phyloP scores from a whole-genome alignment of 495 filamentous ascomycete genomes.

The Trichoderma orchidacearum region DNA sequence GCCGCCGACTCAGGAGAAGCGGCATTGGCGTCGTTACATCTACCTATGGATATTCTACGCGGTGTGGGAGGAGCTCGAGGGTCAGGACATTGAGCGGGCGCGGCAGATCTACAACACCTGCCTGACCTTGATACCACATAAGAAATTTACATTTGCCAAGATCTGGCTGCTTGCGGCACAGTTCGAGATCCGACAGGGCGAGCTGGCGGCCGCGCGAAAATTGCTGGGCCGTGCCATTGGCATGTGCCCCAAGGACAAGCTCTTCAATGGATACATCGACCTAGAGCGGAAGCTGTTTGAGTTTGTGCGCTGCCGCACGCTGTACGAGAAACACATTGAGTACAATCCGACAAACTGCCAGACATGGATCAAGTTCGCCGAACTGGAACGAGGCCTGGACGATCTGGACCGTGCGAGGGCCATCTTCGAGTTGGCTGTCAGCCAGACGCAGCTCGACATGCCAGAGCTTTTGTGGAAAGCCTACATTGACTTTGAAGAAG shows the following conservation, averaged over 20 bases:
- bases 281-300: conserved; percentile 86
- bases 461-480: conserved; percentile 93
- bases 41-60: conserved; percentile 98
- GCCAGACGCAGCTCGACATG: conserved; percentile 84
- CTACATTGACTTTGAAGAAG: conserved; percentile 97
- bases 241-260: conserved; percentile 87
- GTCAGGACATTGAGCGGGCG: conserved; percentile 65
- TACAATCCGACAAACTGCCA: conserved; percentile 81
- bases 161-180: conserved; percentile 89
- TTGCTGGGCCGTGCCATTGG: conserved; percentile 81
- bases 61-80: conserved; percentile 80
- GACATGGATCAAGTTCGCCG: conserved; percentile 91
- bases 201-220: conserved; percentile 70
- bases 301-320: conserved; percentile 74
- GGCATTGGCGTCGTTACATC: conserved; percentile 94
- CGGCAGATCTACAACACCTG: conserved; percentile 85
- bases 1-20: conserved; percentile 89
- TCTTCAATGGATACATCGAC: conserved; percentile 88
- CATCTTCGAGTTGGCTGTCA: conserved; percentile 84
- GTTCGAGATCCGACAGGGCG: conserved; percentile 80
- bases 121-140: conserved; percentile 79
- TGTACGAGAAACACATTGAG: conserved; percentile 87
- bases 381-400: conserved; percentile 79
- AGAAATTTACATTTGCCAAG: conserved; percentile 95
- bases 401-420: conserved; percentile 78